Percentiles rank a stretch among this genome's conserved stretches.
These are phyloP conservation scores for Cucumis hystrix DNA, from an alignment of 306 rosid genomes.

Conservation along the genomic window DNA sequence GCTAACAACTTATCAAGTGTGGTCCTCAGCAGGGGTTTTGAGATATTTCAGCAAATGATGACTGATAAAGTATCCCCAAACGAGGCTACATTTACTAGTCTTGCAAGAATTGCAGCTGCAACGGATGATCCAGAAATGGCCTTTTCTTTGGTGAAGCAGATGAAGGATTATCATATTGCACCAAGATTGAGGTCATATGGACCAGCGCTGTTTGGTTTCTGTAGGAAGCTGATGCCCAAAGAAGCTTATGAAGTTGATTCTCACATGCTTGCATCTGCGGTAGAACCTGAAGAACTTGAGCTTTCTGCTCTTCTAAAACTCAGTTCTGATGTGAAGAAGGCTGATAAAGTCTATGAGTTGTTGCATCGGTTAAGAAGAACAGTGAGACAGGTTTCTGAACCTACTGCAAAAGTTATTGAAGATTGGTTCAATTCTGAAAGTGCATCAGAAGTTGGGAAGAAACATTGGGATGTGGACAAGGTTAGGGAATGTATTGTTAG, in stretches of 20 bases:
- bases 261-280: slow-evolving; percentile 49
- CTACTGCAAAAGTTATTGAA: slow-evolving; percentile 43
- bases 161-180: slow-evolving; percentile 39
- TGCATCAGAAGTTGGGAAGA: slow-evolving; percentile 37
- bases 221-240: slow-evolving; percentile 54
- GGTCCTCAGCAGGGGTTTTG: slow-evolving; percentile 54
- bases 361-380: slow-evolving; percentile 52
- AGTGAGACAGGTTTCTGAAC: slow-evolving; percentile 71
- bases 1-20: background rate
- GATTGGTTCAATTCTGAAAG: slow-evolving; percentile 55
- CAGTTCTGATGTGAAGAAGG: slow-evolving; percentile 26
- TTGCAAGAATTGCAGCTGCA: slow-evolving; percentile 67
- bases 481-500: slow-evolving; percentile 38
- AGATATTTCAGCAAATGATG: slow-evolving; percentile 63
- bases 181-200: slow-evolving; percentile 77
- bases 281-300: slow-evolving; percentile 61
- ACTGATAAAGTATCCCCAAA: slow-evolving; percentile 42
- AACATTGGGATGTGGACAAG: slow-evolving; percentile 43
- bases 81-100: slow-evolving; percentile 73
- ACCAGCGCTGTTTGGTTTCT: slow-evolving; percentile 76
- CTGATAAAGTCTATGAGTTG: slow-evolving; percentile 60
- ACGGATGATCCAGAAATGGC: slow-evolving; percentile 79
- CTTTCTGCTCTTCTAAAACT: slow-evolving; percentile 57
- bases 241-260: slow-evolving; percentile 62
- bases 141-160: slow-evolving; percentile 54